These are phyloP conservation scores for Sordariomycetes sp. DNA, from an alignment of 2,329 filamentous ascomycete genomes.

Conservation along the genomic window DNA sequence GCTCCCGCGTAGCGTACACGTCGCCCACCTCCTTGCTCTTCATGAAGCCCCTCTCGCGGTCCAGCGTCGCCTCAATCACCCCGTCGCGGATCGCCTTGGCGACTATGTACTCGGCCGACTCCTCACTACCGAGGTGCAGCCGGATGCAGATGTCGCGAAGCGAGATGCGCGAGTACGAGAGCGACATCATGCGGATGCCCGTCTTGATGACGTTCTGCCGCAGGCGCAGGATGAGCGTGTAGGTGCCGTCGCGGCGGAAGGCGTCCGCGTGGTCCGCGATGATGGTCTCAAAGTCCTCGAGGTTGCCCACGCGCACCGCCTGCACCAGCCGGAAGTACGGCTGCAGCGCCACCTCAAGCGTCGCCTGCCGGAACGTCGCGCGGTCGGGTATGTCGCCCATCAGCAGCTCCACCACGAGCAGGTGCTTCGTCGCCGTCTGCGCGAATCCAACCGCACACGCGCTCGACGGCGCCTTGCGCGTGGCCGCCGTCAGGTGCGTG, in stretches of 20 bases:
- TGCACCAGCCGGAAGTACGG: conserved; percentile 93
- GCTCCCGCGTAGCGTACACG: conserved; percentile 91
- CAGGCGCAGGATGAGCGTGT: conserved; percentile 87
- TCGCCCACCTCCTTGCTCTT: conserved; percentile 96
- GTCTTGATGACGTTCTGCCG: conserved; percentile 99
- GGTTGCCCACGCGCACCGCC: conserved; percentile 89
- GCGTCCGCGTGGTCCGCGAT: conserved; percentile 72
- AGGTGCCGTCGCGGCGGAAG: conserved; percentile 90
- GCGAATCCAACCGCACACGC: conserved; percentile 87
- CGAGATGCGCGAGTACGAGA: conserved; percentile 95
- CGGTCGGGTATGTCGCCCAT: conserved; percentile 99
- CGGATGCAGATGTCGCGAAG: conserved; percentile 95
- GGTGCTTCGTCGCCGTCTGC: conserved; percentile 90
- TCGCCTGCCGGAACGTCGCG: conserved; percentile 81
- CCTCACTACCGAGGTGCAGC: conserved; percentile 84
- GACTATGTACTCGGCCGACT: conserved; percentile 98
- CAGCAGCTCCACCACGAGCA: conserved; percentile 88
- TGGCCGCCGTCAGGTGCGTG: conserved; percentile 84
- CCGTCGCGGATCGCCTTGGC: conserved; percentile 97
- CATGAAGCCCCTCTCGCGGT: conserved; percentile 94
- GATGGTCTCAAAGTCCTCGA: conserved; percentile 83
- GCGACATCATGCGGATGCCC: conserved; percentile 96
- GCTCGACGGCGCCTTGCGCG: conserved; percentile 87
- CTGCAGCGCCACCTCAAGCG: conserved; percentile 76
- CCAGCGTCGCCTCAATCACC: conserved; percentile 89